Percentiles rank a stretch among this genome's conserved stretches.
phyloP scores from a whole-genome alignment of 1,139 yeast species.

The Arxiozyma bovina region DNA sequence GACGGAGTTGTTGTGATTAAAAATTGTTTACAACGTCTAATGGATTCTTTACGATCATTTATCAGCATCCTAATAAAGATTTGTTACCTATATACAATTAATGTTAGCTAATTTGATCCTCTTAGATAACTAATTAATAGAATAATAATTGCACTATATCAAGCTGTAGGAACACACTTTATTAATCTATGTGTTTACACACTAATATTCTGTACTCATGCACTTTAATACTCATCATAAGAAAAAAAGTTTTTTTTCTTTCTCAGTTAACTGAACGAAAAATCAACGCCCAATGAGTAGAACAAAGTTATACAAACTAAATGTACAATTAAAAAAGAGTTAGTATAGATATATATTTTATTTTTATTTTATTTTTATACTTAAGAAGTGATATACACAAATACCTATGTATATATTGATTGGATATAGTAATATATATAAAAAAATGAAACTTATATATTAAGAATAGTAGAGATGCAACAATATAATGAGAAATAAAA shows the following conservation, averaged over 20 bases:
- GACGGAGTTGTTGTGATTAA: conserved; percentile 7
- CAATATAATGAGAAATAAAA: background rate
- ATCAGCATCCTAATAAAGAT: background rate
- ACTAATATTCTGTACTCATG: background rate
- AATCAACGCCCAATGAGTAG: too few species aligned
- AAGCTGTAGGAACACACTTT: background rate
- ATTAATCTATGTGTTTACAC: background rate
- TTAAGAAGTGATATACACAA: background rate
- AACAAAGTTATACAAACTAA: background rate
- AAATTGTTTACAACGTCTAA: conserved; percentile 1
- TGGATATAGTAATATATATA: background rate
- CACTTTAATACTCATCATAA: background rate
- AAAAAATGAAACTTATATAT: background rate
- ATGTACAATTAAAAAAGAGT: background rate
- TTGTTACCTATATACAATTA: background rate
- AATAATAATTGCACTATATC: too few species aligned
- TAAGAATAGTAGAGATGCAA: background rate
- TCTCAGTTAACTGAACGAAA: background rate
- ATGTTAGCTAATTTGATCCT: background rate
- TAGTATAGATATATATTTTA: too few species aligned
- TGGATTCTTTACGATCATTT: conserved; percentile 5
- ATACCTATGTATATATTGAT: background rate
- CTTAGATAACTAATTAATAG: too few species aligned
- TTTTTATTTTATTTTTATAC: too few species aligned
- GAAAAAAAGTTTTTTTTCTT: background rate